Evolutionary conservation across 305 asterid species (phyloP).

Genomic region (Withania somnifera): DNA sequence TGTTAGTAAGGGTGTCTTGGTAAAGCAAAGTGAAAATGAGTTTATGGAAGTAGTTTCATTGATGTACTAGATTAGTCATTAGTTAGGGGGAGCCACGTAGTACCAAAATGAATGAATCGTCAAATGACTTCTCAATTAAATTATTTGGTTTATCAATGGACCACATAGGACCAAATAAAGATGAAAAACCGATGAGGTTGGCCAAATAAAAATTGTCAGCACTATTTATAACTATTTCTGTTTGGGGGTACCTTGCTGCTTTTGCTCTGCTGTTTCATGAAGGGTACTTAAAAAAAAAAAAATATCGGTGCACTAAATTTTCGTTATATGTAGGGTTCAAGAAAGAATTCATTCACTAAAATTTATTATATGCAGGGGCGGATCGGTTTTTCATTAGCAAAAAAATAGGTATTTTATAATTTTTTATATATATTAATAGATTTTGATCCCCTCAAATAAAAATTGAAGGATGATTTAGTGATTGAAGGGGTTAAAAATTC

Average conservation of each 20-base stretch:
- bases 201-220: not conserved
- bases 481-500: too few species aligned
- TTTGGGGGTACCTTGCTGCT: not conserved
- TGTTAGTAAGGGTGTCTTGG: not conserved
- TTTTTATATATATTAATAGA: too few species aligned
- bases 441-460: too few species aligned
- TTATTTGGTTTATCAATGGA: not conserved
- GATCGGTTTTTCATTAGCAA: too few species aligned
- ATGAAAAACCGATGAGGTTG: not conserved
- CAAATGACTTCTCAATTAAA: not conserved
- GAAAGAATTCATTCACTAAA: too few species aligned
- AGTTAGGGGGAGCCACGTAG: not conserved
- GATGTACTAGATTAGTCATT: not conserved
- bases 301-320: too few species aligned
- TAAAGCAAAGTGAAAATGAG: not conserved
- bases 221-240: not conserved
- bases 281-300: too few species aligned
- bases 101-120: not conserved
- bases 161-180: not conserved
- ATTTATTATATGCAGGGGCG: too few species aligned
- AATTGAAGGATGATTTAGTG: too few species aligned
- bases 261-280: slow-evolving; percentile 2
- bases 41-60: not conserved
- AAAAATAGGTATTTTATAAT: too few species aligned
- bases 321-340: too few species aligned